Conservation (phyloP, 108 stramenopile genomes). For the Skeletonema potamos region DNA sequence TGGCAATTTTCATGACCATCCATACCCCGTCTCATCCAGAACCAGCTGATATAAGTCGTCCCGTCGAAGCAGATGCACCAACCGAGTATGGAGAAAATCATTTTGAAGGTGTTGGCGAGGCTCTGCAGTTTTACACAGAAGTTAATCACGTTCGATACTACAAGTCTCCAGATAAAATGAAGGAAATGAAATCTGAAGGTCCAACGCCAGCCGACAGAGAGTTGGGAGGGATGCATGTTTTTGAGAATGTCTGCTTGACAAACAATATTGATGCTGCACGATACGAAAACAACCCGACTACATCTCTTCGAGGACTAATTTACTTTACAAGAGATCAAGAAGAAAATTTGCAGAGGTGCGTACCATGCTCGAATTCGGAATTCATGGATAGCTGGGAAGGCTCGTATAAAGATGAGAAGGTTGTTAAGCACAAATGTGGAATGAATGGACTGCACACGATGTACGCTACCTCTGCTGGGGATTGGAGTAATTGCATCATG, state of each 20-base stretch:
- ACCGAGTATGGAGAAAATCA: slow-evolving; percentile 26
- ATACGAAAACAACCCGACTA: slow-evolving; percentile 6
- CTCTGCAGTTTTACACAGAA: slow-evolving; percentile 24
- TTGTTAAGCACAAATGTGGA: slow-evolving; percentile 30
- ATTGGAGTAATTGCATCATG: slow-evolving; percentile 38
- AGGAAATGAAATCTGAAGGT: slow-evolving; percentile 28
- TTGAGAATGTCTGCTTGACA: slow-evolving; percentile 38
- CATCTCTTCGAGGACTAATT: slow-evolving; percentile 27
- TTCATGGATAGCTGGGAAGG: slow-evolving; percentile 10
- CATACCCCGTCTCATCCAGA: background rate
- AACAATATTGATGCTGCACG: slow-evolving; percentile 29
- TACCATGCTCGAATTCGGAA: slow-evolving; percentile 25
- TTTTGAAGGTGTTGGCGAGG: slow-evolving; percentile 19
- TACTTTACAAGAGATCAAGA: slow-evolving; percentile 36
- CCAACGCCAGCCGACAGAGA: slow-evolving; percentile 15
- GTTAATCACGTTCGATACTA: slow-evolving; percentile 32
- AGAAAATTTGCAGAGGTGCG: slow-evolving; percentile 19
- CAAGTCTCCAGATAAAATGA: slow-evolving; percentile 29
- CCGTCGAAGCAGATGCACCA: background rate
- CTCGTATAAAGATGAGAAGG: slow-evolving; percentile 1
- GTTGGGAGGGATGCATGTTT: slow-evolving; percentile 29
- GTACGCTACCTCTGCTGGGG: slow-evolving; percentile 39
- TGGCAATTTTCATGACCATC: background rate
- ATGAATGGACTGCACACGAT: slow-evolving; percentile 40
- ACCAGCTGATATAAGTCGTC: background rate